Base-by-base conservation (phyloP, 108 stramenopile genomes). In the Pseudonitzschia pungens region DNA sequence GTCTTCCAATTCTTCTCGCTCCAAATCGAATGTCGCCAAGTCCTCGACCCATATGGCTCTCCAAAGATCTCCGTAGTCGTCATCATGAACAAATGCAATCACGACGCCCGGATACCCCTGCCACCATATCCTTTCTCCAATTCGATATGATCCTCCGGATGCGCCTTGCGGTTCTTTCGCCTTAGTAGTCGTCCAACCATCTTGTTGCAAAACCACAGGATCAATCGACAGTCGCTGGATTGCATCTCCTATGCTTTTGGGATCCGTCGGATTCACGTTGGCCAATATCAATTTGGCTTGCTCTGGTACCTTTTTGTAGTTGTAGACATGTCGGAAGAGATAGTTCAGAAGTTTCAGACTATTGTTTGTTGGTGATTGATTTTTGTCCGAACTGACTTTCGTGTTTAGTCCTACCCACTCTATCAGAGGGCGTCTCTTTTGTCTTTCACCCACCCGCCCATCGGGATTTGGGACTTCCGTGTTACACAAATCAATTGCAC, bases 11-110 rank as follows among this genome's bases (percentile, higher is more conserved):
- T 96, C 94, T 36, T 87, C 91, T 16, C 81, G 80, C 69, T 96
- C 94, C 29, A 96, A 42, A 64, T 96, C 94, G 73, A 91, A 96
- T 4, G 90, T 92, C 9, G 87, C 84, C 11, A 84, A 60, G 59
- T 90, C 90, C 36, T 91, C 88, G 16, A 88, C 41, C 82, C 84
- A 93, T 69, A 90, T 79, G 12, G 87, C 90, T 71, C 92, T 93
- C 92, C 92, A 96, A 12, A 96, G 82, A 73, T 90, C 90, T 31
- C 92, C 89, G 66, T 87, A 83, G 27, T 89, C 87, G 40, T 86
- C 78, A 54, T 96, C 94, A 31, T 75, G 84, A 24, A 89, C 84
- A 68, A 84, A 96, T 4, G 92, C 94, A 73, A 93, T 86, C 28
- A 96, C 84, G 20, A 96, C 70, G 43, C 86, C 94, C 56, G 89